Evolutionary conservation across 768 basidiomycete genomes (phyloP).

Genomic region (Exidia glandulosa): DNA sequence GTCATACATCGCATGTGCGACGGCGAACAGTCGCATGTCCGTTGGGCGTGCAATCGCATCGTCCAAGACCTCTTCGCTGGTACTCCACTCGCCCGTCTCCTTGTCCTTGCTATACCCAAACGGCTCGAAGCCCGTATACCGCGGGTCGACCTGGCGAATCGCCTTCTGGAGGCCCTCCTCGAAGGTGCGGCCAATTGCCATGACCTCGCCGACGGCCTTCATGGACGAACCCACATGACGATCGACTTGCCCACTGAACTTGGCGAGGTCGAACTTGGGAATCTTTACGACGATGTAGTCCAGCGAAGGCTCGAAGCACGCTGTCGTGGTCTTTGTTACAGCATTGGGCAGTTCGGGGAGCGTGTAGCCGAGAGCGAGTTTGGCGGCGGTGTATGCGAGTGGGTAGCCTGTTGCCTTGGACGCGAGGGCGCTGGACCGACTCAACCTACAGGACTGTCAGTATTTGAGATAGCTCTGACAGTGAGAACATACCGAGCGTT

Average conservation of each 20-base stretch:
- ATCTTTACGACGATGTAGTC: constrained; percentile 99
- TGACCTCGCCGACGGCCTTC: constrained; percentile 99
- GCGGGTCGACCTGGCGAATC: constrained; percentile 92
- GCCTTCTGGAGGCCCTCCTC: constrained; percentile 99
- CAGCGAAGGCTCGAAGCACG: constrained; percentile 96
- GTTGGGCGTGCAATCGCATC: constrained; percentile 71
- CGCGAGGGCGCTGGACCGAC: constrained; percentile 88
- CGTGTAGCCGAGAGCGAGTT: constrained; percentile 95
- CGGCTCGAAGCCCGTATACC: constrained; percentile 92
- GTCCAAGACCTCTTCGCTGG: constrained; percentile 56
- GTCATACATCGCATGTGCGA: constrained; percentile 96
- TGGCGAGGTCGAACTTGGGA: constrained; percentile 98
- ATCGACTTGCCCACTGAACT: constrained; percentile 86
- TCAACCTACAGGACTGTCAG: constrained; percentile 32
- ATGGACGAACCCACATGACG: constrained; percentile 93
- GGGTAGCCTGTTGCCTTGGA: constrained; percentile 99
- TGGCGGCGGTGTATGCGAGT: constrained; percentile 96
- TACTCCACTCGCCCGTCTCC: neutral
- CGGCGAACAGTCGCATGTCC: constrained; percentile 91
- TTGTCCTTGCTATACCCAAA: neutral
- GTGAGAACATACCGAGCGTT: constrained; percentile 62
- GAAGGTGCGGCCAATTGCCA: constrained; percentile 99
- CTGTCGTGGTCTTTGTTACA: constrained; percentile 97
- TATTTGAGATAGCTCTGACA: neutral
- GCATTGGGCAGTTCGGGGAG: constrained; percentile 97